Base-by-base conservation (phyloP, 495 filamentous ascomycete genomes). In the Penicillium bialowiezense region DNA sequence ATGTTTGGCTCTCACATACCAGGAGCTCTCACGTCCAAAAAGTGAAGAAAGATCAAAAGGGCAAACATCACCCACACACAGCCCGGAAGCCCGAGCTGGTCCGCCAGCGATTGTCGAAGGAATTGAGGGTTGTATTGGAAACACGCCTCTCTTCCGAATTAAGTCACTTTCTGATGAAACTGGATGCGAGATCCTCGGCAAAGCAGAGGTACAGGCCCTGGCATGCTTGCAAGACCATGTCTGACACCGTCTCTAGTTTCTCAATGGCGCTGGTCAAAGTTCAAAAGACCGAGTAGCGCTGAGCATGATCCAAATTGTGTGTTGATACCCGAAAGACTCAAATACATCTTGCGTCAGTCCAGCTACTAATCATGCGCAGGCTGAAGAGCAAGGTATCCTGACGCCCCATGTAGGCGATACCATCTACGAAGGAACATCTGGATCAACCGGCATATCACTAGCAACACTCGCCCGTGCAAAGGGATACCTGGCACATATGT, bases 381-480 rank as follows among this genome's bases (percentile, higher is more conserved):
- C 95, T 28, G 91, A 97, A 73, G 77, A 83, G 55, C 70, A 79
- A 44, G 90, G 90, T 3, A 74, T 91, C 7, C 69, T 99, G 41
- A 80, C 72, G 5, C 93, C 95, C 0, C 72, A 87, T 58, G 83
- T 86, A 18, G 92, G 91, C 46, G 95, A 97, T 60, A 90, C 85
- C 17, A 87, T 99, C 58, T 99, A 97, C 70, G 93, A 99, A 72
- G 93, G 95, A 39, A 99, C 95, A 5, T 92, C 95, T 10, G 93
- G 93, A 45, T 91, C 86, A 44, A 96, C 90, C 0, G 91, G 92
- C 5, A 96, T 98, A 51, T 97, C 93, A 3, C 76, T 99, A 17
- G 95, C 95, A 3, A 86, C 87, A 2, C 77, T 99, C 38, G 90
- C 89, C 31, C 79, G 91, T 52, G 92, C 93, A 15, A 81, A 84